These are phyloP conservation scores for Talaromyces thailandensis DNA, from an alignment of 495 filamentous ascomycete genomes.

Conservation along the genomic window DNA sequence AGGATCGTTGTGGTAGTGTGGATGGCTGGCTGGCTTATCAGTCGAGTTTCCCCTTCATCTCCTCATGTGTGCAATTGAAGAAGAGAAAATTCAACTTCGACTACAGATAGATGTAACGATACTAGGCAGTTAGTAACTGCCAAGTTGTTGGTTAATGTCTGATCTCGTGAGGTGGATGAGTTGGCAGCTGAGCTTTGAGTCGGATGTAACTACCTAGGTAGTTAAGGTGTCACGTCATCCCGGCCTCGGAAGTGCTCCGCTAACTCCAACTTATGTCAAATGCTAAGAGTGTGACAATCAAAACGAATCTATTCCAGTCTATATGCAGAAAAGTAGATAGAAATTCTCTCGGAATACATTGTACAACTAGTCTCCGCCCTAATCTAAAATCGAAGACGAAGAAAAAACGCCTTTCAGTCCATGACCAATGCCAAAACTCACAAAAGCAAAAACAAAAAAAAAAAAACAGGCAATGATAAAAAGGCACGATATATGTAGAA, in stretches of 20 bases:
- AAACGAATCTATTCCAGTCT: neutral
- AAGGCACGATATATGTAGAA: slow-evolving; percentile 7
- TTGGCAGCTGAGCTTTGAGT: neutral
- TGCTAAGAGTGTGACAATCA: too few relatives aligned
- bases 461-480: neutral
- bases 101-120: neutral
- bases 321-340: neutral
- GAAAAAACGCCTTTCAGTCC: neutral
- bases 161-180: neutral
- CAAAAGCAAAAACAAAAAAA: neutral
- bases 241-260: neutral
- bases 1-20: neutral
- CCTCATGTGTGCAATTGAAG: neutral
- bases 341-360: neutral
- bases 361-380: neutral
- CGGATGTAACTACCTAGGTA: too few relatives aligned
- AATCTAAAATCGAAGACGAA: neutral
- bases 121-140: neutral
- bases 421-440: slow-evolving; percentile 4
- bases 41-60: neutral
- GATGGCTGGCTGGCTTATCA: neutral
- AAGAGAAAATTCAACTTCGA: too few relatives aligned
- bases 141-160: neutral
- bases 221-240: neutral
- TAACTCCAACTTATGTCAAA: neutral